These are phyloP conservation scores for Thermochaetoides thermophila DNA, from an alignment of 495 filamentous ascomycete species.

Conservation along the genomic window DNA sequence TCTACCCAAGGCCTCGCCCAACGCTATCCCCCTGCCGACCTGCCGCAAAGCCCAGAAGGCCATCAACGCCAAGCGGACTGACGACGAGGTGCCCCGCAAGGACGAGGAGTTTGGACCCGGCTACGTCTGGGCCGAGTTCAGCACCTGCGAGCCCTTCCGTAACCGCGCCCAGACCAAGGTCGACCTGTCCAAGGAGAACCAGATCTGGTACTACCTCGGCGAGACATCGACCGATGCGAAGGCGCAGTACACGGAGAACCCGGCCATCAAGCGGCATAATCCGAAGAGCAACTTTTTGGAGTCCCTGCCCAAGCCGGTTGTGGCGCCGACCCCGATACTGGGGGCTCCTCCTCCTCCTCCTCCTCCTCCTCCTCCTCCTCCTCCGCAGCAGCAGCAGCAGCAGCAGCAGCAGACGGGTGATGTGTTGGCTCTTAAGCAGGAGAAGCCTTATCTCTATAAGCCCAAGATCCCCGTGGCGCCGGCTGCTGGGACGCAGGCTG, in stretches of 20 bases:
- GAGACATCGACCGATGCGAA: constrained; percentile 79
- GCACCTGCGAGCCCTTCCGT: constrained; percentile 37
- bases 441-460: constrained; percentile 42
- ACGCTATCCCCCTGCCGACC: constrained; percentile 41
- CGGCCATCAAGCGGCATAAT: constrained; percentile 38
- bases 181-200: constrained; percentile 51
- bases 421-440: constrained; percentile 9
- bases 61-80: constrained; percentile 40
- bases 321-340: constrained; percentile 12
- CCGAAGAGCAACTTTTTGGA: constrained; percentile 48
- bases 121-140: constrained; percentile 72
- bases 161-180: constrained; percentile 37
- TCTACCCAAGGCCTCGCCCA: constrained; percentile 46
- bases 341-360: constrained; percentile 11
- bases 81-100: constrained; percentile 47
- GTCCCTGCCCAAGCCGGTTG: constrained; percentile 40
- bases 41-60: constrained; percentile 39
- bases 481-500: constrained; percentile 9
- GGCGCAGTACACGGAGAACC: constrained; percentile 82
- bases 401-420: too few species aligned
- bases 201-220: constrained; percentile 84
- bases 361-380: too few species aligned
- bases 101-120: constrained; percentile 57
- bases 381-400: too few species aligned
- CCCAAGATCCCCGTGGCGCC: constrained; percentile 27